These are phyloP conservation scores for Furcasterigmium sp. DNA, from an alignment of 2,329 filamentous ascomycete species.

Conservation along the genomic window DNA sequence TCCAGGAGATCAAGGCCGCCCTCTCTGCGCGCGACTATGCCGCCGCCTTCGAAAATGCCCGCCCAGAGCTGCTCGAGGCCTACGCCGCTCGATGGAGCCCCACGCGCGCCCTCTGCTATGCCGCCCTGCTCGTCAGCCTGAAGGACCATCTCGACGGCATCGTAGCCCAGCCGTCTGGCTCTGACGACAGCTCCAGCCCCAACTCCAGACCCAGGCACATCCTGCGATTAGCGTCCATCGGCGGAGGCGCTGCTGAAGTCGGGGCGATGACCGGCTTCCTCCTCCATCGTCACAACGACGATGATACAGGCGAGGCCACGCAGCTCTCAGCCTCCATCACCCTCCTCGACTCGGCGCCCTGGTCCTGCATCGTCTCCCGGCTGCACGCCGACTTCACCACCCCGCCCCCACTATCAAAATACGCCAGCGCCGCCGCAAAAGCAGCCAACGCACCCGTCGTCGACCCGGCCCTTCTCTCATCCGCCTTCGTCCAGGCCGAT, in stretches of 20 bases:
- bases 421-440: slow-evolving; percentile 42
- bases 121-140: slow-evolving; percentile 43
- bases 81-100: slow-evolving; percentile 93
- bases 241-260: slow-evolving; percentile 59
- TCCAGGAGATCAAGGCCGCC: slow-evolving; percentile 82
- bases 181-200: too few relatives aligned
- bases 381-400: slow-evolving; percentile 53
- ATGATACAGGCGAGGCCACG: too few relatives aligned
- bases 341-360: slow-evolving; percentile 79
- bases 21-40: slow-evolving; percentile 83
- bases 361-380: slow-evolving; percentile 57
- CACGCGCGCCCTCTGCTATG: slow-evolving; percentile 76
- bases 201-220: too few relatives aligned
- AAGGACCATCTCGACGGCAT: slow-evolving; percentile 21
- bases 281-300: slow-evolving; percentile 20
- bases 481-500: slow-evolving; percentile 42
- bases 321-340: too few relatives aligned
- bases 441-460: slow-evolving; percentile 42
- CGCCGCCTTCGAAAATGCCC: slow-evolving; percentile 62
- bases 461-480: slow-evolving; percentile 26
- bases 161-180: too few relatives aligned
- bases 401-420: slow-evolving; percentile 43
- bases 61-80: slow-evolving; percentile 60
- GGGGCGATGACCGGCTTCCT: slow-evolving; percentile 45
- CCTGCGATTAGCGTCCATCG: slow-evolving; percentile 42